Percentiles rank a stretch among this genome's conserved stretches.
These are phyloP conservation scores for Abrus precatorius DNA, from an alignment of 306 rosid species.

Conservation along the genomic window DNA sequence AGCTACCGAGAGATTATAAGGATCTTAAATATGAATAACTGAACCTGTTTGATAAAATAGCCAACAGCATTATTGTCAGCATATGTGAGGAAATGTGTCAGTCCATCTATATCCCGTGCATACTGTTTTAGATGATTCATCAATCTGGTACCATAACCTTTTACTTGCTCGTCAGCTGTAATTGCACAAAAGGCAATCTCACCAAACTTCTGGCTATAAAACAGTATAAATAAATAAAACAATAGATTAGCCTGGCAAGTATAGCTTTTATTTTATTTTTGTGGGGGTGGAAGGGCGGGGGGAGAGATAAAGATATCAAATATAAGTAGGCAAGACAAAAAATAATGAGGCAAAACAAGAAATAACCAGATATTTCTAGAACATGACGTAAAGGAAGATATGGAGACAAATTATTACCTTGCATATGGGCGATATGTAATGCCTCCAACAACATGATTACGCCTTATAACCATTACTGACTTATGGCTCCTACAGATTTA, in stretches of 20 bases:
- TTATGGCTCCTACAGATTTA: conserved; percentile 82
- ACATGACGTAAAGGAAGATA: conserved; percentile 13
- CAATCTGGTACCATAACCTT: conserved; percentile 96
- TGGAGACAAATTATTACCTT: conserved; percentile 58
- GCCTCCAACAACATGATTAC: conserved; percentile 92
- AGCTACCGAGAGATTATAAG: conserved; percentile 16
- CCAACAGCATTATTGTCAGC: conserved; percentile 99
- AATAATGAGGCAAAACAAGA: conserved; percentile 4
- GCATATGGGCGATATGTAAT: conserved; percentile 96
- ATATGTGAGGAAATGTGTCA: conserved; percentile 96
- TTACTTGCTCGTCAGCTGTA: conserved; percentile 96
- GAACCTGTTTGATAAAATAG: conserved; percentile 96
- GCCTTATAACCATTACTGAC: conserved; percentile 94
- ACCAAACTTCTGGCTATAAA: conserved; percentile 85
- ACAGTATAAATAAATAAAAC: conserved; percentile 30
- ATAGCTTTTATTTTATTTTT: not conserved
- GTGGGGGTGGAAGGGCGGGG: not conserved
- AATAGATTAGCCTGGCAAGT: not conserved
- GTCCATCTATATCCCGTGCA: conserved; percentile 93
- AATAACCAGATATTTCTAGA: conserved; percentile 2
- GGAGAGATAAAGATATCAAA: not conserved
- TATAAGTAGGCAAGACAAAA: conserved; percentile 34
- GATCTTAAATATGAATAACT: conserved; percentile 40
- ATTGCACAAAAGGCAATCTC: conserved; percentile 98
- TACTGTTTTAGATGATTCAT: conserved; percentile 96